Evolutionary conservation across 106 monocot species (phyloP).

Genomic region (Amphibolis antarctica): DNA sequence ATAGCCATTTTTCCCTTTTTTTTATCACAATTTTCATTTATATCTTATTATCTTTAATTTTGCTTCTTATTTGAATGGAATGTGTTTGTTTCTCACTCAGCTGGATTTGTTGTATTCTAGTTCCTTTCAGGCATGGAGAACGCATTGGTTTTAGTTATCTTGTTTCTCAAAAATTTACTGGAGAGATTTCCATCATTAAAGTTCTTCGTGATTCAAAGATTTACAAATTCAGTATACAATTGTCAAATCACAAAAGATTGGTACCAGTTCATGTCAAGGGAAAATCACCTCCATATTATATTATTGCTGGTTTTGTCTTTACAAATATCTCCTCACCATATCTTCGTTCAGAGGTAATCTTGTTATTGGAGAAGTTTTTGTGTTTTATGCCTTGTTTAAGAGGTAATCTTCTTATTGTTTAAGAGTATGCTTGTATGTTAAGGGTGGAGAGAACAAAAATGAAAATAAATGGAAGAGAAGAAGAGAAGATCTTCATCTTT

Average conservation of each 20-base stretch:
- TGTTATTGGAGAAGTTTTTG: neutral
- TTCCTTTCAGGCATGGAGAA: constrained; percentile 99
- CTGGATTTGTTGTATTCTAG: constrained; percentile 21
- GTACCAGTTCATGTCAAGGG: constrained; percentile 85
- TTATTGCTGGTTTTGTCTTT: constrained; percentile 96
- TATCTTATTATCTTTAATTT: too few species aligned
- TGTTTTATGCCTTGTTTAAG: too few species aligned
- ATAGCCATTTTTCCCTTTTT: too few species aligned
- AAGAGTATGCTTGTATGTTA: too few species aligned
- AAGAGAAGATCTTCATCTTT: too few species aligned
- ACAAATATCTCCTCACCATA: constrained; percentile 83
- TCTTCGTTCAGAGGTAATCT: constrained; percentile 88
- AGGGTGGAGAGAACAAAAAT: too few species aligned
- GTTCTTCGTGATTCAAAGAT: constrained; percentile 60
- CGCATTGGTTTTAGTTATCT: constrained; percentile 97
- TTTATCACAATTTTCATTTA: too few species aligned
- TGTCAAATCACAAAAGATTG: constrained; percentile 63
- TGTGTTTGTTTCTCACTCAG: neutral
- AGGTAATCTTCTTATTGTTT: too few species aligned
- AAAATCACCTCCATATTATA: constrained; percentile 89
- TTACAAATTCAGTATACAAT: constrained; percentile 54
- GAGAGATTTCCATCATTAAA: constrained; percentile 61
- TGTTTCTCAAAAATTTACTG: constrained; percentile 98
- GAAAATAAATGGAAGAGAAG: too few species aligned
- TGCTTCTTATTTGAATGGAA: too few species aligned